These are phyloP conservation scores for Trichosporon sp. DNA, from an alignment of 1,284 basidiomycete species.

Conservation along the genomic window DNA sequence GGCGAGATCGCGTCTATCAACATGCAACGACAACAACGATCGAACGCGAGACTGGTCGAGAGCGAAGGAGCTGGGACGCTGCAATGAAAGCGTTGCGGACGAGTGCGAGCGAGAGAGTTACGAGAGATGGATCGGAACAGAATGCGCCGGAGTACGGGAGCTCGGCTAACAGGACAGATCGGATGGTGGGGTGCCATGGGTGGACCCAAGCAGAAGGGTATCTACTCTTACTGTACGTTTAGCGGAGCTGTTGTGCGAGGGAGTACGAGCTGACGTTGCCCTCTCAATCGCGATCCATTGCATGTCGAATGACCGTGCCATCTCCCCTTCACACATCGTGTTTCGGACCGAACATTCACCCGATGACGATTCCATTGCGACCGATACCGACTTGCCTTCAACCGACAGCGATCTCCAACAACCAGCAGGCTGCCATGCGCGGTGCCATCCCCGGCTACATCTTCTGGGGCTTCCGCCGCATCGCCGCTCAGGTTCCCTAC, in stretches of 20 bases:
- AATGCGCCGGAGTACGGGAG: not conserved
- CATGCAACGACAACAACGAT: not conserved
- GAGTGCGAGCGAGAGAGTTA: not conserved
- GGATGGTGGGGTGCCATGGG: constrained; percentile 89
- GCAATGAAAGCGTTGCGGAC: not conserved
- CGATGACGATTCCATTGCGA: constrained; percentile 7
- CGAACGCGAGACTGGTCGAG: not conserved
- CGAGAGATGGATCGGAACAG: not conserved
- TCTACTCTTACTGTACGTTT: constrained; percentile 76
- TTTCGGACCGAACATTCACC: not conserved
- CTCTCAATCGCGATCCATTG: not conserved
- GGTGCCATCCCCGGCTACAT: constrained; percentile 73
- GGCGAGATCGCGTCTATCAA: not conserved
- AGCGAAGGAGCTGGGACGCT: not conserved
- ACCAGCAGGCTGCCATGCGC: constrained; percentile 72
- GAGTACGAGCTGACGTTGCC: constrained; percentile 20
- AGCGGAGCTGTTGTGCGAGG: not conserved
- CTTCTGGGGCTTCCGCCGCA: constrained; percentile 82
- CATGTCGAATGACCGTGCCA: not conserved
- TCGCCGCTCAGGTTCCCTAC: constrained; percentile 75
- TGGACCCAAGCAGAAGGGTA: constrained; percentile 73
- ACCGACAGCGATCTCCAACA: constrained; percentile 73
- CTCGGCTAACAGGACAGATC: constrained; percentile 61
- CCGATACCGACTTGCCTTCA: not conserved
- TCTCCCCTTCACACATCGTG: not conserved